These are phyloP conservation scores for Eucalyptus curtisii DNA, from an alignment of 345 rosid genomes.

Conservation along the genomic window DNA sequence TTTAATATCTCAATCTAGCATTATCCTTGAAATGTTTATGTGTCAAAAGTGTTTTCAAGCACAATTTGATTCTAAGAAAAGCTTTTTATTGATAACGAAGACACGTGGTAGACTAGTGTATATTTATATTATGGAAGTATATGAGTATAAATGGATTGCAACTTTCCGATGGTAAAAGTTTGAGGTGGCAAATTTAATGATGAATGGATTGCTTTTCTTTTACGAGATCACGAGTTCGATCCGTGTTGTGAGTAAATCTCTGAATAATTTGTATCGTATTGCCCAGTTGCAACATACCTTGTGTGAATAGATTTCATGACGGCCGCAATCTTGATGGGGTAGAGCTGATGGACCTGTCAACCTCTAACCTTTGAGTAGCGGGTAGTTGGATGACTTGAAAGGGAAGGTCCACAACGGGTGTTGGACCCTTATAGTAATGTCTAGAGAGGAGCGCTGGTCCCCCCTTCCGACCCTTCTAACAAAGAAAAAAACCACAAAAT, in stretches of 20 bases:
- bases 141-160: background rate
- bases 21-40: background rate
- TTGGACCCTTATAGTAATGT: too few relatives aligned
- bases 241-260: background rate
- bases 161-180: background rate
- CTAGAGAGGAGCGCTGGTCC: too few relatives aligned
- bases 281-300: background rate
- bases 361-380: background rate
- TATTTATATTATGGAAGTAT: background rate
- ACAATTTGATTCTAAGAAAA: background rate
- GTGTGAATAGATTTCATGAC: background rate
- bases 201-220: background rate
- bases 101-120: too few relatives aligned
- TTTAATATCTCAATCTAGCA: background rate
- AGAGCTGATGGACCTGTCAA: background rate
- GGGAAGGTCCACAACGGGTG: too few relatives aligned
- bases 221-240: background rate
- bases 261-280: background rate
- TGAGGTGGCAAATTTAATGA: background rate
- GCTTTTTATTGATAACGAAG: background rate
- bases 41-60: background rate
- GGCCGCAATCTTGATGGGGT: background rate
- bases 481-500: too few relatives aligned
- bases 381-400: too few relatives aligned
- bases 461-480: too few relatives aligned